A percentile compares a stretch with the other conserved stretches of the same genome.
phyloP scores from a whole-genome alignment of 176 grass and related monocot species.

The Aegilops speltoides region DNA sequence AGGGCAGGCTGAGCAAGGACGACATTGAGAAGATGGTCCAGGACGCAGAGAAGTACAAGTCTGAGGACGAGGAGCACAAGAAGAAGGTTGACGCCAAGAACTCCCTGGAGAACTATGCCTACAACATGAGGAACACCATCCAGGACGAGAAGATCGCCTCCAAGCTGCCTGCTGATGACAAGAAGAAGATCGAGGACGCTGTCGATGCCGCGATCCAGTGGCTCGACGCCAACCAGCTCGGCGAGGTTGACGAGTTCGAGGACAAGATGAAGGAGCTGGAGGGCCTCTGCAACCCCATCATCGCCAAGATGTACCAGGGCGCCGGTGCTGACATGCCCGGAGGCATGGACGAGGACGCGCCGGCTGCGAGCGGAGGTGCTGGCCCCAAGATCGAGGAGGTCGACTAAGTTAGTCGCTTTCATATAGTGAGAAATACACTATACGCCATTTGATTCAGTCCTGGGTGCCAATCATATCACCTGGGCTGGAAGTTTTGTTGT shows the following conservation, averaged over 20 bases:
- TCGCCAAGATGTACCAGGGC: constrained; percentile 62
- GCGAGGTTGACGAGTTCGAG: constrained; percentile 43
- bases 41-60: constrained; percentile 56
- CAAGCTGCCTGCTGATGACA: constrained; percentile 23
- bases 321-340: constrained; percentile 38
- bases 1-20: constrained; percentile 58
- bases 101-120: constrained; percentile 56
- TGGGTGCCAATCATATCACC: constrained; percentile 48
- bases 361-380: constrained; percentile 34
- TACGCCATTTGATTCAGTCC: constrained; percentile 17
- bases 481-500: constrained; percentile 1
- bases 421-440: neutral
- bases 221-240: constrained; percentile 51
- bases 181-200: constrained; percentile 45
- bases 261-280: constrained; percentile 58
- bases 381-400: constrained; percentile 65
- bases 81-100: constrained; percentile 54
- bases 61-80: constrained; percentile 56
- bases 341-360: constrained; percentile 48
- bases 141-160: constrained; percentile 59
- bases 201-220: constrained; percentile 46
- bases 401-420: constrained; percentile 36
- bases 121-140: constrained; percentile 66
- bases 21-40: constrained; percentile 67
- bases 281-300: constrained; percentile 58